Percentiles rank a stretch among this genome's conserved stretches.
phyloP scores from a whole-genome alignment of 768 basidiomycete species.

The Lactifluus pinguis region DNA sequence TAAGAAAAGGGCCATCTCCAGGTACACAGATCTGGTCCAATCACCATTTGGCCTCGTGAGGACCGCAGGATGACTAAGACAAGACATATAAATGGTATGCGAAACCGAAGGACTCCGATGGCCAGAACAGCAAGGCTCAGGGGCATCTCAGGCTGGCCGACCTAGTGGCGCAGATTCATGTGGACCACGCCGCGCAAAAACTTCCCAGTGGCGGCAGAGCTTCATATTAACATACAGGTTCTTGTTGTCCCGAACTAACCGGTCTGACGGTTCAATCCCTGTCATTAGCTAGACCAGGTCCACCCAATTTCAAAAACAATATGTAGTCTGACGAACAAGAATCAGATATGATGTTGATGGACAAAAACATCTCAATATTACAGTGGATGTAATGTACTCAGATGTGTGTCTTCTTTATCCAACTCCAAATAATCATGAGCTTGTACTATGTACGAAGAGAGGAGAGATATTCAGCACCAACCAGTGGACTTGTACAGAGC shows the following conservation, averaged over 20 bases:
- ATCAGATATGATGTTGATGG: constrained; percentile 10
- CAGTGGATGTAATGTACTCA: constrained; percentile 40
- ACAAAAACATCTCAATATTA: constrained; percentile 32
- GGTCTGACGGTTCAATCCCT: constrained; percentile 9
- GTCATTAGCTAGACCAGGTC: constrained; percentile 9
- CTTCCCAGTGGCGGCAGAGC: background rate
- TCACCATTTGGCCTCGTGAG: too few relatives aligned
- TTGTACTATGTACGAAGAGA: constrained; percentile 21
- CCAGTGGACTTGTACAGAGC: constrained; percentile 91
- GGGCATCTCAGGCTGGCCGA: constrained; percentile 9
- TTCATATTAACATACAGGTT: constrained; percentile 1
- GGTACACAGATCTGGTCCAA: too few relatives aligned
- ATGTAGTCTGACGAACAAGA: constrained; percentile 14
- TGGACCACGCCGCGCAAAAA: constrained; percentile 4
- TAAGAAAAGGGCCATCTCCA: too few relatives aligned
- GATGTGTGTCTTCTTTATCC: constrained; percentile 84
- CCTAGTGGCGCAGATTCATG: background rate
- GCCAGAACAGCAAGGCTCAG: constrained; percentile 2
- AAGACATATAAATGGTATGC: constrained; percentile 9
- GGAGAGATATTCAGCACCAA: constrained; percentile 35
- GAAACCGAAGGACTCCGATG: constrained; percentile 14
- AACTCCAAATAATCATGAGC: constrained; percentile 61
- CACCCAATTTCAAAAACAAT: constrained; percentile 1
- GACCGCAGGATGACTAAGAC: background rate
- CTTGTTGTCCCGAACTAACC: constrained; percentile 9